A percentile compares a stretch with the other conserved stretches of the same genome.
Conservation (phyloP, 768 basidiomycete species). For the Lyophyllum shimeji region DNA sequence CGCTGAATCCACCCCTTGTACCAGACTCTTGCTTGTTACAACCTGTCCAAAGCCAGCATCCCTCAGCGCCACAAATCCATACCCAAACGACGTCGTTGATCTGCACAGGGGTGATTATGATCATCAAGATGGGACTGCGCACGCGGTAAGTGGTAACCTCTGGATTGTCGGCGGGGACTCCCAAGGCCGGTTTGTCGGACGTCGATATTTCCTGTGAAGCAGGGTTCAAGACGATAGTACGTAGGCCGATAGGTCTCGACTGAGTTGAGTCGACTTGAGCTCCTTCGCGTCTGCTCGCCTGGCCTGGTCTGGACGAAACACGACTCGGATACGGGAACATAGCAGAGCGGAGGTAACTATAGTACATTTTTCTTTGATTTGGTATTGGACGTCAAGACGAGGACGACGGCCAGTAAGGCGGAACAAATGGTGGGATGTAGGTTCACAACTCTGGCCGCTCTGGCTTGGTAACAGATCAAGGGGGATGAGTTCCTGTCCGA, state of each 20-base stretch:
- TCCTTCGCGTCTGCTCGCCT: too few relatives aligned
- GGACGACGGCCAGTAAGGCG: not conserved
- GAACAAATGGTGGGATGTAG: not conserved
- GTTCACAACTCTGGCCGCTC: not conserved
- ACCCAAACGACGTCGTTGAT: not conserved
- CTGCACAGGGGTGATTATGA: not conserved
- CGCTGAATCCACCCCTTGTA: not conserved
- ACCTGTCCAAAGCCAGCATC: not conserved
- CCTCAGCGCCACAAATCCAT: not conserved
- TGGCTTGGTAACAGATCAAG: not conserved
- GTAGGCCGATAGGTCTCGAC: too few relatives aligned
- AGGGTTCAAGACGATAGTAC: too few relatives aligned
- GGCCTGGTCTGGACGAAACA: too few relatives aligned
- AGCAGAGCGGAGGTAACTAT: not conserved
- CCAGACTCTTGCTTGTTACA: not conserved
- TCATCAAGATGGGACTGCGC: not conserved
- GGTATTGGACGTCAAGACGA: not conserved
- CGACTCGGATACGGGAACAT: not conserved
- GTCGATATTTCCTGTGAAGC: too few relatives aligned
- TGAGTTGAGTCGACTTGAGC: too few relatives aligned
- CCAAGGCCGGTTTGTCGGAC: not conserved
- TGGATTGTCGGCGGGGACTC: not conserved
- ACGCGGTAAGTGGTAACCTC: too few relatives aligned
- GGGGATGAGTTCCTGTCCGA: not conserved
- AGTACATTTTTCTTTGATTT: not conserved